A percentile compares a stretch with the other conserved stretches of the same genome.
These are phyloP conservation scores for Carex cristatella DNA, from an alignment of 176 grass and related monocot species.

Conservation along the genomic window DNA sequence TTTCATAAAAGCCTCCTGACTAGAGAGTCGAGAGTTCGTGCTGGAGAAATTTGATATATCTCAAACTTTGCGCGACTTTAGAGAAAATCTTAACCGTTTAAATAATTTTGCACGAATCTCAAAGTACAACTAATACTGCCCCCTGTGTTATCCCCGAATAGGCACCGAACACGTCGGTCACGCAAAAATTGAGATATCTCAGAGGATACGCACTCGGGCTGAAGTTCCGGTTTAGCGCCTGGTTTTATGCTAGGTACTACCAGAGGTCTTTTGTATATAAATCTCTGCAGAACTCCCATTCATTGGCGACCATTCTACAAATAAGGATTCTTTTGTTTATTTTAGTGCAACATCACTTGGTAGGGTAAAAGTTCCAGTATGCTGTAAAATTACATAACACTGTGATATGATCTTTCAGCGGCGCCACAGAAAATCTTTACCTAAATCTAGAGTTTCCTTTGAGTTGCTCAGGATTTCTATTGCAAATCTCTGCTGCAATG, in stretches of 20 bases:
- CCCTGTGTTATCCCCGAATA: too few species aligned
- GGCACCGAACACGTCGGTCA: too few species aligned
- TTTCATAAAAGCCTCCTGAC: too few species aligned
- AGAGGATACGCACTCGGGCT: background rate
- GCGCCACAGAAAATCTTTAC: background rate
- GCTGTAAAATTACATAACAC: background rate
- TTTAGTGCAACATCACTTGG: background rate
- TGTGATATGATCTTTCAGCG: background rate
- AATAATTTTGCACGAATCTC: too few species aligned
- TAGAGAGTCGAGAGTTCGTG: background rate
- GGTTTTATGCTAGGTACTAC: background rate
- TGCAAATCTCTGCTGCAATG: background rate
- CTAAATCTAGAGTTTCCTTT: background rate
- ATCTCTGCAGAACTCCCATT: background rate
- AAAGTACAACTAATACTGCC: too few species aligned
- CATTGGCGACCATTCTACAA: background rate
- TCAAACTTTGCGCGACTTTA: too few species aligned
- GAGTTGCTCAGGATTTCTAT: background rate
- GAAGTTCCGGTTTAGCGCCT: background rate
- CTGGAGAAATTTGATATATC: too few species aligned
- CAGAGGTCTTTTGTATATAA: background rate
- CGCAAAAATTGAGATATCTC: too few species aligned
- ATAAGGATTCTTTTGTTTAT: background rate
- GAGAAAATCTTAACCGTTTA: too few species aligned
- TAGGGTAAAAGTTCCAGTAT: background rate